phyloP scores from a whole-genome alignment of 2,329 filamentous ascomycete species.

The Apiospora saccharicola region DNA sequence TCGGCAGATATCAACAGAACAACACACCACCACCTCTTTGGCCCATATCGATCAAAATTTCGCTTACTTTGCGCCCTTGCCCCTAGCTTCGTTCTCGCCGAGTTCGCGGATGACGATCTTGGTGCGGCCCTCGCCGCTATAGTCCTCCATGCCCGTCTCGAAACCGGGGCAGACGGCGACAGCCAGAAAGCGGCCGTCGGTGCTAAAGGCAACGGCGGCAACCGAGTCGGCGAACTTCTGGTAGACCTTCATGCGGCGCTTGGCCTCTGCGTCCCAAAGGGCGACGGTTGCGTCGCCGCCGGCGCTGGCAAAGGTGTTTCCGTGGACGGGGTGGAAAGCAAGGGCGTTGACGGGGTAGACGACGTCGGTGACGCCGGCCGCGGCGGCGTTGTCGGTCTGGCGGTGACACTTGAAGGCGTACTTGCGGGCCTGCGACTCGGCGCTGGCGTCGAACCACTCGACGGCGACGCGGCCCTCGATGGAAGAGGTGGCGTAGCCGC shows the following conservation, averaged over 20 bases:
- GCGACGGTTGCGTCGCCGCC: slow-evolving; percentile 93
- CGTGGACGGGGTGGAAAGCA: slow-evolving; percentile 82
- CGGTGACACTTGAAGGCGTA: slow-evolving; percentile 99
- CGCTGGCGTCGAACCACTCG: slow-evolving; percentile 94
- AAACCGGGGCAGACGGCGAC: slow-evolving; percentile 87
- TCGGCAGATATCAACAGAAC: neutral
- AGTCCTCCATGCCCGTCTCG: slow-evolving; percentile 85
- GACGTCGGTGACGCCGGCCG: slow-evolving; percentile 71
- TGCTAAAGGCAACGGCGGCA: slow-evolving; percentile 78
- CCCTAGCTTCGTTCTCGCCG: slow-evolving; percentile 86
- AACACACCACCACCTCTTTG: neutral
- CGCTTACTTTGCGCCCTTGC: slow-evolving; percentile 74
- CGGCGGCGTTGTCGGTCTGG: slow-evolving; percentile 62
- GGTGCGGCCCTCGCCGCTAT: slow-evolving; percentile 74
- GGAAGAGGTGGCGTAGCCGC: slow-evolving; percentile 88
- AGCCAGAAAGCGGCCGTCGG: slow-evolving; percentile 79
- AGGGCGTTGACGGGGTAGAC: slow-evolving; percentile 93
- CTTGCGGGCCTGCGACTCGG: slow-evolving; percentile 87
- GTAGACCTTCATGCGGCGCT: slow-evolving; percentile 89
- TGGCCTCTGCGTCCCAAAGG: slow-evolving; percentile 90
- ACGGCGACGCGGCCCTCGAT: slow-evolving; percentile 97
- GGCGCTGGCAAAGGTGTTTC: slow-evolving; percentile 82
- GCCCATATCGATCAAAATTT: neutral
- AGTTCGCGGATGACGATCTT: slow-evolving; percentile 85
- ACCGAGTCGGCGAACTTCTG: slow-evolving; percentile 83